Evolutionary conservation across 2,329 filamentous ascomycete species (phyloP).

Genomic region (Colletotrichum echinochloae): DNA sequence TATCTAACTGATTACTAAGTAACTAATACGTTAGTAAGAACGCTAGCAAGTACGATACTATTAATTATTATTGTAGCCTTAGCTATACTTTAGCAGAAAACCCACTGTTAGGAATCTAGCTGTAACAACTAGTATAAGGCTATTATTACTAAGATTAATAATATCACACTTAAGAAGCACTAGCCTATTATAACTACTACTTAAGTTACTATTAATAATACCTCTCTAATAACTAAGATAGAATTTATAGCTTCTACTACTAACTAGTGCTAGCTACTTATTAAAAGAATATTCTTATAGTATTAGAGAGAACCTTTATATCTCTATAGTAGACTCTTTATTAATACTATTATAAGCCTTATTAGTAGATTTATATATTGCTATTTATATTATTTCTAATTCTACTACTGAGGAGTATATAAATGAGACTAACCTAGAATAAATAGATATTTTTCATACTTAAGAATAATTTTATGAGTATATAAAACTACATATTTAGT

Average conservation of each 20-base stretch:
- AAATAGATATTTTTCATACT: conserved; percentile 74
- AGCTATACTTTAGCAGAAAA: no score
- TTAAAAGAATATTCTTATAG: conserved; percentile 76
- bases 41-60: no score
- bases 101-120: no score
- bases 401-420: neutral
- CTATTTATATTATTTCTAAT: accelerated
- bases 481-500: conserved; percentile 85
- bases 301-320: conserved; percentile 84
- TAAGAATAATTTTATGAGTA: conserved; percentile 72
- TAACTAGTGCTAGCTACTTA: conserved; percentile 74
- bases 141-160: conserved; percentile 74
- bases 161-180: conserved; percentile 61
- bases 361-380: conserved; percentile 72
- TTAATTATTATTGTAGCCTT: no score
- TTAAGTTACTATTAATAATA: no score
- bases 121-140: conserved; percentile 69
- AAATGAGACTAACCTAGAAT: conserved; percentile 48
- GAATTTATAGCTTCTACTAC: conserved; percentile 76
- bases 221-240: conserved; percentile 41
- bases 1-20: no score
- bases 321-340: conserved; percentile 81
- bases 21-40: no score
- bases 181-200: conserved; percentile 48
- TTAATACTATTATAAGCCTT: conserved; percentile 76